Evolutionary conservation across 805 yeast species (phyloP).

Genomic region (Metschnikowia dekortorum): DNA sequence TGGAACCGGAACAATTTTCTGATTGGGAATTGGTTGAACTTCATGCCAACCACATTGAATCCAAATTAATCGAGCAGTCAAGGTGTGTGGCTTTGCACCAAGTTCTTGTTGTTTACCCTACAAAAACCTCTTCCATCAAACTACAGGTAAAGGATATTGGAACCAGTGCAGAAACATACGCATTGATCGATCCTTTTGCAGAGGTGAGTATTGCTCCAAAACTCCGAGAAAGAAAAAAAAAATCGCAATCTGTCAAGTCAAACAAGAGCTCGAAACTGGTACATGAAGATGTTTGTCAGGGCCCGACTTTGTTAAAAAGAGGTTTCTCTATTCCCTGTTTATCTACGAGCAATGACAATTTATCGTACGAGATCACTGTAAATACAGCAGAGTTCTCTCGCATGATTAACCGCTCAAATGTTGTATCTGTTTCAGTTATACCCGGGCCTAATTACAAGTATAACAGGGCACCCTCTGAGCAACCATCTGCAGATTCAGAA

Average conservation of each 20-base stretch:
- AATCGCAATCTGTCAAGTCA: constrained; percentile 20
- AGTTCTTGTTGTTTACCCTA: constrained; percentile 64
- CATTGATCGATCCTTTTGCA: constrained; percentile 57
- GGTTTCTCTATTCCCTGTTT: constrained; percentile 56
- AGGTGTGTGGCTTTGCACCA: constrained; percentile 65
- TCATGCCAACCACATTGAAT: constrained; percentile 74
- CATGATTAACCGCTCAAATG: constrained; percentile 35
- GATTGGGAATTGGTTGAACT: constrained; percentile 92
- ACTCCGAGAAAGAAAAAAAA: constrained; percentile 23
- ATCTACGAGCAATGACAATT: constrained; percentile 17
- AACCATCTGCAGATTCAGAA: constrained; percentile 3
- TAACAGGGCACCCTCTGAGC: constrained; percentile 8
- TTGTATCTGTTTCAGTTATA: constrained; percentile 48
- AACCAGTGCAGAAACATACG: constrained; percentile 38
- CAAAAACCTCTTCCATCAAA: constrained; percentile 54
- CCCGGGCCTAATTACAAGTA: constrained; percentile 44
- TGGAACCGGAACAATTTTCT: constrained; percentile 70
- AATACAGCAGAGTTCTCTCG: constrained; percentile 35
- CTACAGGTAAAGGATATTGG: constrained; percentile 47
- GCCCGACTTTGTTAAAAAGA: constrained; percentile 43
- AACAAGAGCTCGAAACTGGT: constrained; percentile 8
- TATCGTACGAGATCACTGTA: constrained; percentile 42
- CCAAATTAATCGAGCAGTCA: constrained; percentile 70
- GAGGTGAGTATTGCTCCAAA: constrained; percentile 77
- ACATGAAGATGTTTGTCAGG: constrained; percentile 22